These are phyloP conservation scores for Prunus fruticosa DNA, from an alignment of 306 rosid species.

Conservation along the genomic window DNA sequence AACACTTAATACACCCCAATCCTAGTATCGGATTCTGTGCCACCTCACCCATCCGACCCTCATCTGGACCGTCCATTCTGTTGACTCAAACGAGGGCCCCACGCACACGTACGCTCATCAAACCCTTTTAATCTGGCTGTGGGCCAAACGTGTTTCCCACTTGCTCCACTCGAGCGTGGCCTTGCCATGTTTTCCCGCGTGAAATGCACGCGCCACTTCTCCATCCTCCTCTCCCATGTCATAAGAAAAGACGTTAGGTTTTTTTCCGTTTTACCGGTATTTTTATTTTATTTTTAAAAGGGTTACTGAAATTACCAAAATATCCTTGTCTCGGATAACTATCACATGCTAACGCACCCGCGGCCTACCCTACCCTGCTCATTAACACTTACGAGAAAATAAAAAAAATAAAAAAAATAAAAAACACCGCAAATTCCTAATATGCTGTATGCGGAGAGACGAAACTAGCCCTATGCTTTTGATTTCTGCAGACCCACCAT, in stretches of 20 bases:
- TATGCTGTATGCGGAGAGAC: neutral
- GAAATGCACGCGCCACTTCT: neutral
- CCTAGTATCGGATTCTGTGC: conserved; percentile 8
- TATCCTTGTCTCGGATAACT: neutral
- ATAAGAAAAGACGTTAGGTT: neutral
- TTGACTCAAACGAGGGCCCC: neutral
- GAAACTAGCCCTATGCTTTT: neutral
- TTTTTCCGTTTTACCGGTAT: neutral
- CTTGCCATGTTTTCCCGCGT: neutral
- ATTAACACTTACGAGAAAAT: neutral
- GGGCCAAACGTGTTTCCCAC: conserved; percentile 31
- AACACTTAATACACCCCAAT: neutral
- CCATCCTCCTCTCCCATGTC: neutral
- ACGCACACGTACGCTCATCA: neutral
- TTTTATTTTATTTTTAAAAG: neutral
- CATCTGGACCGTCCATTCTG: conserved; percentile 11
- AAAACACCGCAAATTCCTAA: too few species aligned
- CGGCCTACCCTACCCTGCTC: neutral
- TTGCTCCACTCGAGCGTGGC: neutral
- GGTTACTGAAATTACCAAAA: neutral
- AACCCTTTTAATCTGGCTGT: conserved; percentile 6
- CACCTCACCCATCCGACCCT: neutral
- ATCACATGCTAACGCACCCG: neutral
- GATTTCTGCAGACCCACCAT: neutral
- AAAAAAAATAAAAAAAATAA: neutral